Percentiles rank a stretch among this genome's conserved stretches.
Evolutionary conservation across 306 rosid genomes (phyloP).

Genomic region (Vicia sativa): DNA sequence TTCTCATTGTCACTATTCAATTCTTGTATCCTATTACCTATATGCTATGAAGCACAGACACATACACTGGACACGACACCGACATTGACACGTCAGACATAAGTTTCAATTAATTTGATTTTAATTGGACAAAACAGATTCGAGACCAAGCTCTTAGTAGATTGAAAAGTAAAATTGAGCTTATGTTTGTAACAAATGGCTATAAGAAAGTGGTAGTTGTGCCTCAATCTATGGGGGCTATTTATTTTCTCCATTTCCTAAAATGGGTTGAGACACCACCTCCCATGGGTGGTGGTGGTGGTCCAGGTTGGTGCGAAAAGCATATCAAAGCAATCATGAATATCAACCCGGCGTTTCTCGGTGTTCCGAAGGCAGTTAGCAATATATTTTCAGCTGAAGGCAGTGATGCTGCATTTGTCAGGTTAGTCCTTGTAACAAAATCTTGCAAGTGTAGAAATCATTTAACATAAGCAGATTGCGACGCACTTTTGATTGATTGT

Average conservation of each 20-base stretch:
- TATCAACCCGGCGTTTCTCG: slow-evolving; percentile 73
- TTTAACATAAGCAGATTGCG: neutral
- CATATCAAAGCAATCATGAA: slow-evolving; percentile 84
- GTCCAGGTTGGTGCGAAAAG: slow-evolving; percentile 75
- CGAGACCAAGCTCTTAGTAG: slow-evolving; percentile 74
- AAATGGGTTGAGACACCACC: slow-evolving; percentile 87
- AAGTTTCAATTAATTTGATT: slow-evolving; percentile 43
- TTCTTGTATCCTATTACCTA: too few relatives aligned
- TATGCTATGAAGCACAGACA: too few relatives aligned
- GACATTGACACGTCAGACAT: neutral
- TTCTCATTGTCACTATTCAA: neutral
- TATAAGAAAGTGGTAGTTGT: slow-evolving; percentile 81
- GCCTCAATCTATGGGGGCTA: slow-evolving; percentile 80
- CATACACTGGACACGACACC: too few relatives aligned
- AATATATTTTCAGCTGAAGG: slow-evolving; percentile 66
- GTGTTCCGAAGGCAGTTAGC: slow-evolving; percentile 71
- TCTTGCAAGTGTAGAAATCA: slow-evolving; percentile 21
- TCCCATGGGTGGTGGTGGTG: slow-evolving; percentile 77
- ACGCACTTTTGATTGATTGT: slow-evolving; percentile 4
- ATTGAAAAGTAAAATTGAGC: slow-evolving; percentile 83
- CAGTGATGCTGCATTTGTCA: slow-evolving; percentile 52
- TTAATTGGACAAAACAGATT: slow-evolving; percentile 54
- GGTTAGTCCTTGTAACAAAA: slow-evolving; percentile 52
- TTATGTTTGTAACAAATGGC: slow-evolving; percentile 65
- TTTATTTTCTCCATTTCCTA: slow-evolving; percentile 80